These are phyloP conservation scores for Dioscorea dumetorum DNA, from an alignment of 106 monocot genomes.

Conservation along the genomic window DNA sequence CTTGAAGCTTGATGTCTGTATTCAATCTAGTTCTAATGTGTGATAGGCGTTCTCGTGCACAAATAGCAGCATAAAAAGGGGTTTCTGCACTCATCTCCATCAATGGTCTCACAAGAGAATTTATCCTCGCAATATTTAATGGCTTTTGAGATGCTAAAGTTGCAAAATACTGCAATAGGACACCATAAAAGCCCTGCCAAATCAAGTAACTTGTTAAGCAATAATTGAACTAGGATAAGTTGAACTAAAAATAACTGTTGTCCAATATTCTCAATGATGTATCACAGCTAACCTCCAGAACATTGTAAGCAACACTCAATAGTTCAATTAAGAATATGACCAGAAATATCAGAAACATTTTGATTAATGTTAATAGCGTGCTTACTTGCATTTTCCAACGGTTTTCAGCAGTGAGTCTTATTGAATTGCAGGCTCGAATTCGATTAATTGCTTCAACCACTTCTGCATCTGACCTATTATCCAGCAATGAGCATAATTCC, in stretches of 20 bases:
- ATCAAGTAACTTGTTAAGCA: slow-evolving; percentile 1
- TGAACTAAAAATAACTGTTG: no score
- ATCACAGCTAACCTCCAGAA: no score
- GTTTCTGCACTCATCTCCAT: slow-evolving; percentile 81
- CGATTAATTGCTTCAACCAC: slow-evolving; percentile 74
- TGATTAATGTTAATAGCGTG: no score
- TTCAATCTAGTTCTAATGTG: slow-evolving; percentile 45
- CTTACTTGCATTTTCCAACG: slow-evolving; percentile 87
- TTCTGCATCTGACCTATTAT: slow-evolving; percentile 56
- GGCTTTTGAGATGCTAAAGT: slow-evolving; percentile 47
- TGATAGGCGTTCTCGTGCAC: slow-evolving; percentile 63
- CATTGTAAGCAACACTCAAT: no score
- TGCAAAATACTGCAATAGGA: slow-evolving; percentile 91
- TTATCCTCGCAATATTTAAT: slow-evolving; percentile 45
- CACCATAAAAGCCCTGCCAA: slow-evolving; percentile 87
- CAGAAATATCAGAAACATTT: no score
- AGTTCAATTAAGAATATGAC: no score
- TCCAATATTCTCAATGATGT: no score
- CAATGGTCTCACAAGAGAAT: slow-evolving; percentile 74
- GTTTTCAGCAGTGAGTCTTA: slow-evolving; percentile 68
- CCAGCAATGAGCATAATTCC: slow-evolving; percentile 66
- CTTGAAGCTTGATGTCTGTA: slow-evolving; percentile 66
- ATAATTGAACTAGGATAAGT: no score
- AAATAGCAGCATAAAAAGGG: slow-evolving; percentile 90
- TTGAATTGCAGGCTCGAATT: slow-evolving; percentile 80